Evolutionary conservation across 345 rosid genomes (phyloP), one percentile per base, ranked within the genome.

Genomic region (Ceriops tagal): DNA sequence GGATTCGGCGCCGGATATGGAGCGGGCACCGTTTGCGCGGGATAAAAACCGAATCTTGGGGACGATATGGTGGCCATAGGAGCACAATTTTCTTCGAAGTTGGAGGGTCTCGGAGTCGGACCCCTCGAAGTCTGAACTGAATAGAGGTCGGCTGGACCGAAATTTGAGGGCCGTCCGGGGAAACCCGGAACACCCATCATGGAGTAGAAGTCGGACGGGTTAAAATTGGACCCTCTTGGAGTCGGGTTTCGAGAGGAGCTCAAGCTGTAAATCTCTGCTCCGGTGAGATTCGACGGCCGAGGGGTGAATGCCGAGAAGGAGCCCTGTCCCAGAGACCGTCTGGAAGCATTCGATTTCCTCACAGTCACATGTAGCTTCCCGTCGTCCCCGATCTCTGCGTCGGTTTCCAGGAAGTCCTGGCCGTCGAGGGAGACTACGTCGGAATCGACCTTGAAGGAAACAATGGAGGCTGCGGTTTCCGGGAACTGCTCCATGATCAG

Each of bases 1-100:
- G 97, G 95, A 67, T 84, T 89, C 22, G 97, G 98, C 18, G 89
- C 88, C 3, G 98, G 98, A 75, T 93, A 89, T 0, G 92, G 78
- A 1, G 90, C 75, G 18, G 89, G 90, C 6, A 70, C 88, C 2
- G 86, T 79, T 34, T 85, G 77, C 8, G 86, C 81, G 0, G 96
- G 88, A 66, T 86, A 82, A 75, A 87, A 88, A 18, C 97, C 98
- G 65, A 89, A 89, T 22, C 85, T 76, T 0, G 98, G 93, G 21
- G 97, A 83, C 0, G 91, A 85, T 27, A 82, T 58, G 0, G 71
- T 52, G 58, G 78, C 73, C 78, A 31, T 77, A 46, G 73, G 77
- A 3, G 85, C 78, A 58, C 67, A 76, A 56, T 80, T 88, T 73
- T 93, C 98, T 67, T 77, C 80, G 56, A 72, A 77, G 46, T 72